phyloP scores from a whole-genome alignment of 306 rosid genomes.

The Sophora flavescens region DNA sequence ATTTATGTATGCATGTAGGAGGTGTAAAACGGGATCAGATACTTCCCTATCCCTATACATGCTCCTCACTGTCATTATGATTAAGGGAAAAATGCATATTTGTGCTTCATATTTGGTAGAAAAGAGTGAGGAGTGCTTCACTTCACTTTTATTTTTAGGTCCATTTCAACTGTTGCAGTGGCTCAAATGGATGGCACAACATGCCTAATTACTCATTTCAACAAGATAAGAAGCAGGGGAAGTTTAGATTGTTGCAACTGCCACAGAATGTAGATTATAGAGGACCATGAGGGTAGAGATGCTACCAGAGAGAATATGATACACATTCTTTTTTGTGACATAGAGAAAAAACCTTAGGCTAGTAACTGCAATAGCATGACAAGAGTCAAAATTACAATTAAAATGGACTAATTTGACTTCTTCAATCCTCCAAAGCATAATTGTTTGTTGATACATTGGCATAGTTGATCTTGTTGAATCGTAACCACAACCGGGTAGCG shows the following conservation, averaged over 20 bases:
- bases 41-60: too few species aligned
- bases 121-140: not conserved
- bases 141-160: constrained; percentile 15
- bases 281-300: constrained; percentile 44
- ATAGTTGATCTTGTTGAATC: constrained; percentile 84
- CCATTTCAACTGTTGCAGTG: constrained; percentile 16
- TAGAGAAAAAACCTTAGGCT: constrained; percentile 45
- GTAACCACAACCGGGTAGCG: constrained; percentile 90
- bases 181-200: constrained; percentile 10
- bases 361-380: constrained; percentile 52
- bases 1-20: too few species aligned
- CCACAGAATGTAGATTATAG: constrained; percentile 46
- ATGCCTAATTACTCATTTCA: constrained; percentile 9
- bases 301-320: constrained; percentile 59
- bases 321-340: constrained; percentile 50
- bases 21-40: too few species aligned
- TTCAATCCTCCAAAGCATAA: constrained; percentile 84
- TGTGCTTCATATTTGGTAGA: not conserved
- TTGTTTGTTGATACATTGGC: constrained; percentile 92
- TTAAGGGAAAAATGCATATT: not conserved
- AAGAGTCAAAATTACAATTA: constrained; percentile 55
- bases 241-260: constrained; percentile 24
- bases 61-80: not conserved
- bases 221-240: not conserved
- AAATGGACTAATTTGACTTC: constrained; percentile 63